Evolutionary conservation across 257 asterid species (phyloP).

Genomic region (Primulina huaijiensis): DNA sequence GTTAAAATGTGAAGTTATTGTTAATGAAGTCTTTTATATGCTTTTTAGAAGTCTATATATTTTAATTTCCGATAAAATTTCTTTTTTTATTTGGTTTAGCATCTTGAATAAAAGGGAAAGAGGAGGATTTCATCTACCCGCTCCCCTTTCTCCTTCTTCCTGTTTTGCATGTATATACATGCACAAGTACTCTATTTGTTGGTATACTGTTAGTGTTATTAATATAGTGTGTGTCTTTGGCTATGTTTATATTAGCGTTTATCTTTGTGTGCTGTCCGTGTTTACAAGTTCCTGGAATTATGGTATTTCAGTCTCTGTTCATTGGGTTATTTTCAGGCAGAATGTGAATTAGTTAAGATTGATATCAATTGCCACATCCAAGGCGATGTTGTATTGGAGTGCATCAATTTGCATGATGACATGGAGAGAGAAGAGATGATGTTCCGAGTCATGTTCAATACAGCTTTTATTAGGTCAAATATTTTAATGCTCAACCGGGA

Average conservation of each 20-base stretch:
- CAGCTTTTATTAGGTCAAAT: constrained; percentile 92
- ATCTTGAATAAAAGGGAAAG: not conserved
- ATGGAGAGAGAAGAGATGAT: constrained; percentile 75
- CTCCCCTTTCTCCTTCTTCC: not conserved
- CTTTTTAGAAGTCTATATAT: constrained; percentile 8
- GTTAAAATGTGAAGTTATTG: not conserved
- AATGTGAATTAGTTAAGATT: constrained; percentile 74
- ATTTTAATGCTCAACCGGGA: constrained; percentile 85
- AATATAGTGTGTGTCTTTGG: not conserved
- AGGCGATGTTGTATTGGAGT: constrained; percentile 96
- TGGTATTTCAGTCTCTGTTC: constrained; percentile 21
- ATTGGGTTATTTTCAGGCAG: constrained; percentile 57
- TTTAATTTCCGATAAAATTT: not conserved
- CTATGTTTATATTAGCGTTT: constrained; percentile 8
- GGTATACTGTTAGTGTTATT: not conserved
- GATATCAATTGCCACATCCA: constrained; percentile 83
- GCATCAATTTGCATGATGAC: constrained; percentile 74
- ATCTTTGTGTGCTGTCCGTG: constrained; percentile 3
- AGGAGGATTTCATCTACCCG: not conserved
- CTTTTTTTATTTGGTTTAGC: constrained; percentile 1
- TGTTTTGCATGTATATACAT: constrained; percentile 16
- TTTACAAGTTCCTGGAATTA: constrained; percentile 6
- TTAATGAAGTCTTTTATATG: not conserved
- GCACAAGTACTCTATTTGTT: constrained; percentile 9
- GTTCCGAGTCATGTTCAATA: constrained; percentile 90